Evolutionary conservation across 345 rosid genomes (phyloP), one percentile per base, ranked within the genome.

Genomic region (Lumnitzera racemosa): DNA sequence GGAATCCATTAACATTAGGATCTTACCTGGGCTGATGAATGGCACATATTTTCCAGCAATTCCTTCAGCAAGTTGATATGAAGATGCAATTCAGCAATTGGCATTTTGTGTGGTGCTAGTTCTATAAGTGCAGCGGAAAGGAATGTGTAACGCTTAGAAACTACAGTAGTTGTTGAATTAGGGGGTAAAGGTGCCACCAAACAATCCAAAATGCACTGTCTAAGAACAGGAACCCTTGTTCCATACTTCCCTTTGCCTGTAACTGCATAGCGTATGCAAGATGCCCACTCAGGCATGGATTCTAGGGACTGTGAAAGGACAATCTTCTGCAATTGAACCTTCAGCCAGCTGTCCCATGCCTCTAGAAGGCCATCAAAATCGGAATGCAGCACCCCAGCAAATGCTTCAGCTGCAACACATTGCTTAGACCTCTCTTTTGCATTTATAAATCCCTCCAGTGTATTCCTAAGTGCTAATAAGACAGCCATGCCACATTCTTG

Each of bases 341-440:
- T 84, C 79, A 94, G 80, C 99, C 99, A 94, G 79, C 75, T 79
- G 72, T 94, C 87, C 99, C 99, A 90, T 47, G 69, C 96, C 63
- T 72, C 87, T 54, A 63, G 59, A 72, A 94, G 84, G 63, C 97
- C 99, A 64, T 81, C 70, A 20, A 94, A 79, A 79, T 94, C 97
- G 69, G 96, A 85, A 70, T 94, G 99, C 72, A 94, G 73, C 58
- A 84, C 62, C 56, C 99, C 99, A 55, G 97, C 99, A 29, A 94
- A 84, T 53, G 95, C 95, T 84, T 94, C 97, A 61, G 97, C 91
- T 59, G 97, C 99, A 78, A 90, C 99, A 65, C 99, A 94, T 74
- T 94, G 99, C 76, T 90, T 94, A 47, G 99, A 74, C 74, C 96
- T 87, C 83, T 94, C 99, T 75, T 84, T 90, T 59, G 97, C 91